Conservation (phyloP, 257 asterid genomes). For the Solanum boliviense region DNA sequence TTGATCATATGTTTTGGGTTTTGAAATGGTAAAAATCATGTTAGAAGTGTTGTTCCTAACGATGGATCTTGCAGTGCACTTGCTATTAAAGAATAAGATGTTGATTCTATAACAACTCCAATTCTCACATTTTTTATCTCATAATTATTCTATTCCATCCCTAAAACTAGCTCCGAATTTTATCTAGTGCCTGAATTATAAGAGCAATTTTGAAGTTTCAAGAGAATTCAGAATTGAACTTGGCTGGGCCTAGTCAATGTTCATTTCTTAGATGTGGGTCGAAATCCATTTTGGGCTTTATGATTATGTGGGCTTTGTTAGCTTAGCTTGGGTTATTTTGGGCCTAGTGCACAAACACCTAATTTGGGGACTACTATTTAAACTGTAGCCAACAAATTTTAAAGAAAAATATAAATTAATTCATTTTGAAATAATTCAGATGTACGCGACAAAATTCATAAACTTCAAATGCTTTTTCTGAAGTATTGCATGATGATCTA, state of each 20-base stretch:
- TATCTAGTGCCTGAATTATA: neutral
- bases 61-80: neutral
- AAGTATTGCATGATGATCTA: neutral
- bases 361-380: neutral
- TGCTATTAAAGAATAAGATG: neutral
- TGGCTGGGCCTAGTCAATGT: neutral
- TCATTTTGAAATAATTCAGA: neutral
- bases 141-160: neutral
- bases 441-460: neutral
- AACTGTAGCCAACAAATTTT: neutral
- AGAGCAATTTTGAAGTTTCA: neutral
- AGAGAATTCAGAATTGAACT: neutral
- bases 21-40: neutral
- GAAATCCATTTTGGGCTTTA: neutral
- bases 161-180: neutral
- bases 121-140: neutral
- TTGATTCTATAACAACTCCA: neutral
- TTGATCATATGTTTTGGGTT: neutral
- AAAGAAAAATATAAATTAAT: neutral
- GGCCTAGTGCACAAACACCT: neutral
- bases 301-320: neutral
- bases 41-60: neutral
- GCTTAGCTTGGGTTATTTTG: neutral
- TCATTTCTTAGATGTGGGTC: neutral
- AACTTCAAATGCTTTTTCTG: neutral